Percentiles rank a stretch among this genome's conserved stretches.
Conservation (phyloP, 768 basidiomycete genomes). For the Obba rivulosa region DNA sequence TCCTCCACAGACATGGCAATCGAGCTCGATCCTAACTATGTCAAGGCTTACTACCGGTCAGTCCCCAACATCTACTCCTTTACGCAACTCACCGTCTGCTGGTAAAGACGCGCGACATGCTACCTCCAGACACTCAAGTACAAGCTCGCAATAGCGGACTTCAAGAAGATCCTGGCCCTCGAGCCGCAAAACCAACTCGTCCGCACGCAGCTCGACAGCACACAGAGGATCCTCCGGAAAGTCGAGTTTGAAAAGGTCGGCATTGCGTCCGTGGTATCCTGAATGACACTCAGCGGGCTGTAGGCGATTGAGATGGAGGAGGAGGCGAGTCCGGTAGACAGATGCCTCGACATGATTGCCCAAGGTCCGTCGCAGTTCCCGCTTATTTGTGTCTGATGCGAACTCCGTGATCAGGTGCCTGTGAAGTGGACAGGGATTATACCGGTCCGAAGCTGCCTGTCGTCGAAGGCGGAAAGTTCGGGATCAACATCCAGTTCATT, state of each 20-base stretch:
- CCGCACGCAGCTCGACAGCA: constrained; percentile 74
- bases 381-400: background rate
- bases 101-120: constrained; percentile 75
- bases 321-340: constrained; percentile 70
- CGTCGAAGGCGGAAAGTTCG: constrained; percentile 59
- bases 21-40: constrained; percentile 81
- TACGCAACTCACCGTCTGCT: background rate
- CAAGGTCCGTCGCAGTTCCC: constrained; percentile 45
- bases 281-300: background rate
- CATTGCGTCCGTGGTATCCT: background rate
- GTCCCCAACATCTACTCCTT: constrained; percentile 13
- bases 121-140: constrained; percentile 87
- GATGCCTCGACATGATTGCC: constrained; percentile 73
- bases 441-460: constrained; percentile 66
- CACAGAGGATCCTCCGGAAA: constrained; percentile 85
- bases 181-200: constrained; percentile 87
- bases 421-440: constrained; percentile 71
- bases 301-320: constrained; percentile 93
- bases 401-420: constrained; percentile 49
- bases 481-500: constrained; percentile 75
- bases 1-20: constrained; percentile 67
- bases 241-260: constrained; percentile 89
- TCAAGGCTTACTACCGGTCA: constrained; percentile 84
- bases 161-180: constrained; percentile 75
- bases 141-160: constrained; percentile 80